Conservation (phyloP, 208 protist genomes). For the Trypanosoma mega region DNA sequence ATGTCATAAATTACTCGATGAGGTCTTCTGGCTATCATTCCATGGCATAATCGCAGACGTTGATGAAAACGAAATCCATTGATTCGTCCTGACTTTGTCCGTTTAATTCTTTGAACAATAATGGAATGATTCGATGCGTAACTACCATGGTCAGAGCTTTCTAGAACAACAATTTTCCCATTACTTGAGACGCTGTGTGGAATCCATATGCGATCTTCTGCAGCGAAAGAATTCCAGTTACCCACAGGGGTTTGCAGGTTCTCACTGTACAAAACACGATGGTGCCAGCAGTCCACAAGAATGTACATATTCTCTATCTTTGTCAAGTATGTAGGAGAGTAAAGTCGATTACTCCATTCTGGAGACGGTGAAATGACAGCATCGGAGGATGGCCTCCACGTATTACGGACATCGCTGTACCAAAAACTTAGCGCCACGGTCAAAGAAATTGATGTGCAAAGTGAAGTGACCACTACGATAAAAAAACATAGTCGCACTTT, state of each 20-base stretch:
- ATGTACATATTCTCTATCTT: constrained; percentile 12
- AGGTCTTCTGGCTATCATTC: background rate
- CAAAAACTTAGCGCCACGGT: too few species aligned
- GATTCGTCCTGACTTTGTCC: background rate
- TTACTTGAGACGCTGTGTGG: constrained; percentile 20
- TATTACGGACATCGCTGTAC: too few species aligned
- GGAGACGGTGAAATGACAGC: too few species aligned
- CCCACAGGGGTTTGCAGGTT: background rate
- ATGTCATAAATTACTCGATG: constrained; percentile 16
- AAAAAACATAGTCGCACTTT: too few species aligned
- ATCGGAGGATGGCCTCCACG: too few species aligned
- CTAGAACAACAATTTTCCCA: constrained; percentile 9
- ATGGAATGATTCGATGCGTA: constrained; percentile 2
- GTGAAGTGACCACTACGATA: too few species aligned
- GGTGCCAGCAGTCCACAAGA: constrained; percentile 22
- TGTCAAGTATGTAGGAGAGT: constrained; percentile 20
- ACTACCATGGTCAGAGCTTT: constrained; percentile 18
- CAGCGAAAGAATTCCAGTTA: background rate
- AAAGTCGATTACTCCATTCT: constrained; percentile 9
- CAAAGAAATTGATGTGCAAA: too few species aligned
- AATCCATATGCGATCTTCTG: constrained; percentile 3
- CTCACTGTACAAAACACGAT: constrained; percentile 13
- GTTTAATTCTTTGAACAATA: constrained; percentile 2
- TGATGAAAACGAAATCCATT: constrained; percentile 7
- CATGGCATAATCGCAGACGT: constrained; percentile 2